These are phyloP conservation scores for Ogataea neopini DNA, from an alignment of 805 yeast genomes.

Conservation along the genomic window DNA sequence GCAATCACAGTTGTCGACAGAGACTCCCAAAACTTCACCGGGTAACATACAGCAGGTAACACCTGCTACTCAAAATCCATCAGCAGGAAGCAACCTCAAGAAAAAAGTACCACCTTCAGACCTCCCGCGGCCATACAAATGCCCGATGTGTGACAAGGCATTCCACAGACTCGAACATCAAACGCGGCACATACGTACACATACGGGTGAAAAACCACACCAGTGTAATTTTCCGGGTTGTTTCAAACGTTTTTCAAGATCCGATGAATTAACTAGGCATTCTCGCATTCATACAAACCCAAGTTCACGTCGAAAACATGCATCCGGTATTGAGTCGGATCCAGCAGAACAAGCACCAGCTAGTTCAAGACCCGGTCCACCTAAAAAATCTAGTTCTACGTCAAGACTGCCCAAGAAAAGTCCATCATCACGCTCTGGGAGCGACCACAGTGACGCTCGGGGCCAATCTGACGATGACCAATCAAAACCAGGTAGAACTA, in stretches of 20 bases:
- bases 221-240: slow-evolving; percentile 85
- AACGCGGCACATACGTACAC: slow-evolving; percentile 88
- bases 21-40: neutral
- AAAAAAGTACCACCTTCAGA: slow-evolving; percentile 29
- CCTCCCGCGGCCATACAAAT: slow-evolving; percentile 68
- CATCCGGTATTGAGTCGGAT: slow-evolving; percentile 18
- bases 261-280: slow-evolving; percentile 87
- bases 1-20: too few relatives aligned
- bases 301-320: slow-evolving; percentile 34
- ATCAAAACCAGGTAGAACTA: neutral
- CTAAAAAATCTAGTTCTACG: slow-evolving; percentile 24
- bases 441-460: slow-evolving; percentile 7
- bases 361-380: slow-evolving; percentile 9
- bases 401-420: slow-evolving; percentile 17
- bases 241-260: slow-evolving; percentile 72
- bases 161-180: slow-evolving; percentile 89
- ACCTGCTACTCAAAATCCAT: slow-evolving; percentile 24
- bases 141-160: slow-evolving; percentile 82
- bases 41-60: slow-evolving; percentile 14
- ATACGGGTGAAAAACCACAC: slow-evolving; percentile 92
- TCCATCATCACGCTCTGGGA: slow-evolving; percentile 5
- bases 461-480: slow-evolving; percentile 3
- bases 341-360: slow-evolving; percentile 17
- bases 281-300: slow-evolving; percentile 75
- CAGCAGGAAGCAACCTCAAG: slow-evolving; percentile 24